Conservation (phyloP, 768 basidiomycete species). For the Saitozyma podzolica region DNA sequence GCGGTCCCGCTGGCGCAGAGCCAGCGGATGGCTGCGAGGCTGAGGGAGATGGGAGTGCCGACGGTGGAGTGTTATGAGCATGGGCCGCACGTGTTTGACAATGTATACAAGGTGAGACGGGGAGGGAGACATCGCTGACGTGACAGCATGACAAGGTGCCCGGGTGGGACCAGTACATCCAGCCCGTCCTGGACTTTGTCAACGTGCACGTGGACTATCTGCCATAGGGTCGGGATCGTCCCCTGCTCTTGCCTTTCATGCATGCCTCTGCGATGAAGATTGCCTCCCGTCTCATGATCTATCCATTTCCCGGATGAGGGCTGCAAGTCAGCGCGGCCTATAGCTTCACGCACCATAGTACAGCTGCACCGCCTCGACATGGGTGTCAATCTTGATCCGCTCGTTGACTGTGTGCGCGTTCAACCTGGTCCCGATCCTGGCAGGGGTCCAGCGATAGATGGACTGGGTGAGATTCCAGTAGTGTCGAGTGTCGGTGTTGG, state of each 20-base stretch:
- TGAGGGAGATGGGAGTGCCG: neutral
- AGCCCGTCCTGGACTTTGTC: no score
- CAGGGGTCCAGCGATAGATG: slow-evolving; percentile 18
- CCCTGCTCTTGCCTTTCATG: no score
- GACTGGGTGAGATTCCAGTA: slow-evolving; percentile 5
- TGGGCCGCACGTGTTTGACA: slow-evolving; percentile 8
- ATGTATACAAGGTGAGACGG: neutral
- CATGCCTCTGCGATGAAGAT: no score
- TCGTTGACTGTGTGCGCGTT: slow-evolving; percentile 24
- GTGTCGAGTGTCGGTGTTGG: slow-evolving; percentile 7
- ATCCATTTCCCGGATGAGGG: no score
- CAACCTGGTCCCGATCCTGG: slow-evolving; percentile 15
- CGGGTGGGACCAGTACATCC: no score
- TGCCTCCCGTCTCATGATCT: no score
- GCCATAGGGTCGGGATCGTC: no score
- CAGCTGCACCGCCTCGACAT: slow-evolving; percentile 6
- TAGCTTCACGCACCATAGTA: slow-evolving; percentile 5
- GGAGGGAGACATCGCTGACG: no score
- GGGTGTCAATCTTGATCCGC: slow-evolving; percentile 12
- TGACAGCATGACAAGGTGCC: no score
- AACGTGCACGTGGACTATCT: no score
- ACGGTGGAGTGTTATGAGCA: neutral
- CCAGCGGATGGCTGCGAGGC: neutral
- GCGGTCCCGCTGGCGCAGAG: slow-evolving; percentile 1
- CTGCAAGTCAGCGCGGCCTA: no score